Conservation (phyloP, 306 rosid genomes). For the Purshia tridentata region DNA sequence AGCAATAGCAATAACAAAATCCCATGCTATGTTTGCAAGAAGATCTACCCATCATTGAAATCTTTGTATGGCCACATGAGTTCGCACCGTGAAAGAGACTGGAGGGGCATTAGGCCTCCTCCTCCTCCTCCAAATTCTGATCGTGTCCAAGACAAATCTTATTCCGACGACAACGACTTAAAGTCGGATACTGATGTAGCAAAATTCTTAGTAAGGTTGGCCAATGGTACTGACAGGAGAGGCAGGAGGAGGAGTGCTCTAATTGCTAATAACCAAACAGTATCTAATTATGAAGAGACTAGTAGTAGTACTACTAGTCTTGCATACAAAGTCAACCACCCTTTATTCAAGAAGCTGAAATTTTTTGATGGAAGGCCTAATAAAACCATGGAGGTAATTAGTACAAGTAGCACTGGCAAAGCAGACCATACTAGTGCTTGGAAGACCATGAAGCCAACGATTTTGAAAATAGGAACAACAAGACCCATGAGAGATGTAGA, state of each 20-base stretch:
- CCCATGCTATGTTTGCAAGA: conserved; percentile 20
- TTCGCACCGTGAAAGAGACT: conserved; percentile 26
- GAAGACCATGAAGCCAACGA: too few relatives aligned
- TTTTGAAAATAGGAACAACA: too few relatives aligned
- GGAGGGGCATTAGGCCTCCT: conserved; percentile 35
- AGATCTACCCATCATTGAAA: conserved; percentile 19
- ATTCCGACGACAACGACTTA: not conserved
- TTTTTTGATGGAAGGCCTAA: too few relatives aligned
- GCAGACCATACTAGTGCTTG: too few relatives aligned
- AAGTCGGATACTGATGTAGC: conserved; percentile 1
- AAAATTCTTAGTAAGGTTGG: conserved; percentile 1
- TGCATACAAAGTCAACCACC: too few relatives aligned
- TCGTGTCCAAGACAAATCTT: too few relatives aligned
- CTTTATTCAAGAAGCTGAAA: too few relatives aligned
- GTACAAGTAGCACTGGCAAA: too few relatives aligned
- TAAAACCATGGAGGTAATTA: too few relatives aligned
- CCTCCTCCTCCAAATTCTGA: too few relatives aligned
- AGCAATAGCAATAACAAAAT: not conserved
- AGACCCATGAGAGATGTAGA: too few relatives aligned
- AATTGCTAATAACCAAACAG: not conserved
- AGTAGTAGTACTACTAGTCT: too few relatives aligned
- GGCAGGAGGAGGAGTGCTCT: not conserved
- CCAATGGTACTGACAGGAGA: not conserved
- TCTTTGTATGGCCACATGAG: conserved; percentile 42
- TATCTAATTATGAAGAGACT: not conserved